Evolutionary conservation across 169 alveolate genomes (phyloP).

Genomic region (Plasmodium sp.): DNA sequence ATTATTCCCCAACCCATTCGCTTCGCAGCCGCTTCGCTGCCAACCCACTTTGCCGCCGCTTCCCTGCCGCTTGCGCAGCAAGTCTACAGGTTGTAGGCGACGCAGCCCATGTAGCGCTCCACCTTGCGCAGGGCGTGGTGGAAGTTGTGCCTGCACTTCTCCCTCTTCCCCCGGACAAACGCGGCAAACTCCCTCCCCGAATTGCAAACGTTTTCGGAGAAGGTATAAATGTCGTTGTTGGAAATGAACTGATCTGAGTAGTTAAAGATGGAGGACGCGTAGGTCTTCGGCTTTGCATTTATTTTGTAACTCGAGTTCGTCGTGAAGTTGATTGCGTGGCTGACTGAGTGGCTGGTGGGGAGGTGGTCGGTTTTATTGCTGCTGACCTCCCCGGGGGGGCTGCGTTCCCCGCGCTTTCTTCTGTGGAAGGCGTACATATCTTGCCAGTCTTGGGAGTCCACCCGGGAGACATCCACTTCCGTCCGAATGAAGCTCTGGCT

Average conservation of each 20-base stretch:
- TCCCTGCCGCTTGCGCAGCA: too few relatives aligned
- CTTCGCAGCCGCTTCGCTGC: not conserved
- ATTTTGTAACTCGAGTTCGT: conserved; percentile 17
- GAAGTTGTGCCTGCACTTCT: conserved; percentile 51
- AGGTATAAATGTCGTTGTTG: conserved; percentile 48
- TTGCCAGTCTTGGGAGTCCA: conserved; percentile 27
- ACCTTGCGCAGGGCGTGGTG: conserved; percentile 44
- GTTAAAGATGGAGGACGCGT: conserved; percentile 55
- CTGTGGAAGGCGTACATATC: conserved; percentile 18
- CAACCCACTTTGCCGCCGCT: not conserved
- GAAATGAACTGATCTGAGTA: conserved; percentile 69
- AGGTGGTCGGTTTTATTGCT: not conserved
- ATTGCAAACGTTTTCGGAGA: conserved; percentile 39
- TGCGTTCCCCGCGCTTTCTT: not conserved
- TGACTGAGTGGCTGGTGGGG: conserved; percentile 3
- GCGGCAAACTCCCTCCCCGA: not conserved
- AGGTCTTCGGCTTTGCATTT: conserved; percentile 14
- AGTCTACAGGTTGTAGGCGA: conserved; percentile 34
- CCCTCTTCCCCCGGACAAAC: not conserved
- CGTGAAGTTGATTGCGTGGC: conserved; percentile 16
- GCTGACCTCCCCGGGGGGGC: not conserved
- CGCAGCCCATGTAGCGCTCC: conserved; percentile 65
- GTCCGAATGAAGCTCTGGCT: conserved; percentile 27
- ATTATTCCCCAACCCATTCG: not conserved
- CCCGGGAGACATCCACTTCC: not conserved